A percentile compares a stretch with the other conserved stretches of the same genome.
phyloP scores from a whole-genome alignment of 1,139 yeast genomes.

The Protomyces gravidus region DNA sequence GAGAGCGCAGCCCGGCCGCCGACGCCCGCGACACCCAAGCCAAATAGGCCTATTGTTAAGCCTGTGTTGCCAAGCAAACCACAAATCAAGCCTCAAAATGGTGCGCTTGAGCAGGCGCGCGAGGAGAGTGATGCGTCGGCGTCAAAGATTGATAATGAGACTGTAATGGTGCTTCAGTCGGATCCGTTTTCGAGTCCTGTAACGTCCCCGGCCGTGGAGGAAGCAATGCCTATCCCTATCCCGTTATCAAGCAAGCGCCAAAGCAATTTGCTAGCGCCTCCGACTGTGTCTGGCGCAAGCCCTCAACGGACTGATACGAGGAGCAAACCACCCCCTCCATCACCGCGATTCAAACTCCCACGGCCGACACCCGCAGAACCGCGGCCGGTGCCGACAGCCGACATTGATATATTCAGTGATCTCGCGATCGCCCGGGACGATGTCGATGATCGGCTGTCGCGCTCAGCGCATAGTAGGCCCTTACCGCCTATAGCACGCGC shows the following conservation, averaged over 20 bases:
- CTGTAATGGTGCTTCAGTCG: too few species aligned
- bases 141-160: too few species aligned
- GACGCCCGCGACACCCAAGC: background rate
- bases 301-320: background rate
- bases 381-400: background rate
- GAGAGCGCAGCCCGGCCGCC: background rate
- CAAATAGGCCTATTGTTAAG: background rate
- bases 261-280: too few species aligned
- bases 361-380: background rate
- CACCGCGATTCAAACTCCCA: constrained; percentile 24
- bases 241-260: too few species aligned
- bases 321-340: constrained; percentile 17
- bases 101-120: too few species aligned
- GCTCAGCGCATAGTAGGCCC: background rate
- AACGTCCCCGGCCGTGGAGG: background rate
- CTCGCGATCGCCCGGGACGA: too few species aligned
- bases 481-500: constrained; percentile 8
- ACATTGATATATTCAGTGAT: background rate
- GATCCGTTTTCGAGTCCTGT: background rate
- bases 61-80: background rate
- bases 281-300: background rate
- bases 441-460: background rate
- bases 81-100: background rate
- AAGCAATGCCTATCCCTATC: background rate
- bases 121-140: too few species aligned